A percentile compares a stretch with the other conserved stretches of the same genome.
Evolutionary conservation across 164 flowering plant genomes (phyloP).

Genomic region (Nelumbo lutea): DNA sequence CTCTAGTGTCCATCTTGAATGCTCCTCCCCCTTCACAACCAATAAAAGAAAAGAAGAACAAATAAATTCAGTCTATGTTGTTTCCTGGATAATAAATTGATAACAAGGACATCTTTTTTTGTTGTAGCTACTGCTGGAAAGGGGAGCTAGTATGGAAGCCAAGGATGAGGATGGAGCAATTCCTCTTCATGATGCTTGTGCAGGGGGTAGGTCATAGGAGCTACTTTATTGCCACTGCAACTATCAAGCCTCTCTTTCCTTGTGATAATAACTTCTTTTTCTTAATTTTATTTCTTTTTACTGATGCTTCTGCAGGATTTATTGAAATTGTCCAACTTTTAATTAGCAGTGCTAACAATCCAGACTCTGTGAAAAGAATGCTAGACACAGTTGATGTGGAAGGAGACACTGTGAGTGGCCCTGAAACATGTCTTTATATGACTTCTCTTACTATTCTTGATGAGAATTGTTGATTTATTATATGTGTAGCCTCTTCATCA

Average conservation of each 20-base stretch:
- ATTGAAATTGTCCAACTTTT: constrained; percentile 49
- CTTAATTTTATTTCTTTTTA: not conserved
- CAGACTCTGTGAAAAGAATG: constrained; percentile 53
- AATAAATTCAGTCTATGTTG: not conserved
- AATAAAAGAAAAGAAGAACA: no score
- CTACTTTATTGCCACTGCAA: not conserved
- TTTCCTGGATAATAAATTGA: not conserved
- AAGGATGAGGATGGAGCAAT: constrained; percentile 95
- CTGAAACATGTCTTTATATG: not conserved
- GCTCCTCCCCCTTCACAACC: no score
- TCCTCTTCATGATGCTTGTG: constrained; percentile 97
- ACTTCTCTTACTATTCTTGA: not conserved
- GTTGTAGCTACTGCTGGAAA: constrained; percentile 68
- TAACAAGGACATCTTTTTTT: not conserved
- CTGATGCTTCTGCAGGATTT: constrained; percentile 43
- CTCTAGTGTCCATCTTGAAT: no score
- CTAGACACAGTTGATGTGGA: constrained; percentile 71
- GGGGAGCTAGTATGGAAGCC: constrained; percentile 71
- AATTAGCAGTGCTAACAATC: constrained; percentile 34
- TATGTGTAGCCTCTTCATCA: constrained; percentile 81
- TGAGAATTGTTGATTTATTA: not conserved
- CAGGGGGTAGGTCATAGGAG: constrained; percentile 53
- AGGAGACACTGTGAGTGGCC: constrained; percentile 78
- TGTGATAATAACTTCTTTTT: not conserved
- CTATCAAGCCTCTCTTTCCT: not conserved